Evolutionary conservation across 805 yeast species (phyloP).

Genomic region (Metschnikowia colocasiae): DNA sequence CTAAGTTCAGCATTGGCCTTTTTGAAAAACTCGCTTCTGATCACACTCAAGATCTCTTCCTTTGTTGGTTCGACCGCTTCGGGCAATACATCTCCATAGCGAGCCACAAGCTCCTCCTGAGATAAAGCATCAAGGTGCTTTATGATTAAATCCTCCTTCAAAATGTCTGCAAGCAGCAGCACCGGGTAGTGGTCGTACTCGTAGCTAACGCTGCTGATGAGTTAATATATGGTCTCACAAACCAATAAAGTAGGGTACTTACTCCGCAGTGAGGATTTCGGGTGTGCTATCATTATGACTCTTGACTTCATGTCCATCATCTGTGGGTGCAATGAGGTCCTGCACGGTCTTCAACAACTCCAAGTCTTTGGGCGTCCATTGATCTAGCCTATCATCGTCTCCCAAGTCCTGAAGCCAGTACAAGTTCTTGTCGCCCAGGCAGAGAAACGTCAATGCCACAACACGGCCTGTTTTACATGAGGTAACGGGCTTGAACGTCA

Average conservation of each 20-base stretch:
- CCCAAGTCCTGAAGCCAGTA: slow-evolving; percentile 79
- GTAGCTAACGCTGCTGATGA: slow-evolving; percentile 2
- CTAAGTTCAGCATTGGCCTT: slow-evolving; percentile 41
- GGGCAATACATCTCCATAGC: slow-evolving; percentile 40
- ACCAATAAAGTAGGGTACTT: slow-evolving; percentile 12
- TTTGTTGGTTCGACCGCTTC: slow-evolving; percentile 35
- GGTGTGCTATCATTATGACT: background rate
- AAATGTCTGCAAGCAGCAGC: slow-evolving; percentile 26
- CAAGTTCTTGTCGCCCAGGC: slow-evolving; percentile 56
- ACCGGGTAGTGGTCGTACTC: slow-evolving; percentile 10
- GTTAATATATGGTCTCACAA: slow-evolving; percentile 4
- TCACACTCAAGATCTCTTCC: slow-evolving; percentile 38
- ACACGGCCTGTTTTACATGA: slow-evolving; percentile 78
- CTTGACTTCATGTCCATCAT: slow-evolving; percentile 17
- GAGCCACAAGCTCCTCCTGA: slow-evolving; percentile 25
- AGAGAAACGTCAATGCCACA: slow-evolving; percentile 58
- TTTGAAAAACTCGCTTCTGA: slow-evolving; percentile 48
- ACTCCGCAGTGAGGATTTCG: slow-evolving; percentile 10
- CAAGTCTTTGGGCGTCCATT: slow-evolving; percentile 57
- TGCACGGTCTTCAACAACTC: slow-evolving; percentile 32
- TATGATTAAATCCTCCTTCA: slow-evolving; percentile 29
- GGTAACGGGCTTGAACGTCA: slow-evolving; percentile 64
- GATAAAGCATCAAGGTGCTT: slow-evolving; percentile 29
- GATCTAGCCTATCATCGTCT: slow-evolving; percentile 55
- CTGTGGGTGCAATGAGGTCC: slow-evolving; percentile 10